Conservation (phyloP, 257 asterid genomes). For the Mitragyna speciosa region DNA sequence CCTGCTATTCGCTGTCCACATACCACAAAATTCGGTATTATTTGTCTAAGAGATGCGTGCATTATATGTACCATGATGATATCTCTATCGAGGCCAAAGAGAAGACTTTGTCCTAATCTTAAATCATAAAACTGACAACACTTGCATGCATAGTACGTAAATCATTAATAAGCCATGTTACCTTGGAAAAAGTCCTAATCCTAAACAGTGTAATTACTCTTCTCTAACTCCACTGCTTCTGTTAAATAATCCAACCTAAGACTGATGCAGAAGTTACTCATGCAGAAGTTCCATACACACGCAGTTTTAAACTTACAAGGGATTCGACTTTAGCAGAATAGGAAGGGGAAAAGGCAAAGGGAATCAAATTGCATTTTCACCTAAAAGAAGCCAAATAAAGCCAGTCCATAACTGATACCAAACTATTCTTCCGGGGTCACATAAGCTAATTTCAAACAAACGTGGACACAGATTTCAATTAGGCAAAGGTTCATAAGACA, state of each 20-base stretch:
- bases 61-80: background rate
- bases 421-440: background rate
- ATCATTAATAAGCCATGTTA: conserved; percentile 2
- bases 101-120: conserved; percentile 7
- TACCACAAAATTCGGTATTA: background rate
- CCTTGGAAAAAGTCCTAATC: background rate
- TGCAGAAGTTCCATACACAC: background rate
- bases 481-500: background rate
- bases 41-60: background rate
- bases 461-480: no score
- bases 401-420: background rate
- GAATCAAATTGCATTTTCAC: background rate
- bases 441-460: background rate
- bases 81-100: background rate
- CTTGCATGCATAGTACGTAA: background rate
- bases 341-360: background rate
- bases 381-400: background rate
- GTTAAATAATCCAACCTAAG: background rate
- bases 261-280: background rate
- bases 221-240: no score
- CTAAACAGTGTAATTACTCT: background rate
- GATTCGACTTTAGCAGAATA: background rate
- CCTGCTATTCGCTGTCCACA: conserved; percentile 13
- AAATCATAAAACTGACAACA: conserved; percentile 4
- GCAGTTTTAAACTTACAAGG: background rate